Evolutionary conservation across 169 alveolate species (phyloP), one percentile per base, ranked within the genome.

Genomic region (Perkinsus marinus): DNA sequence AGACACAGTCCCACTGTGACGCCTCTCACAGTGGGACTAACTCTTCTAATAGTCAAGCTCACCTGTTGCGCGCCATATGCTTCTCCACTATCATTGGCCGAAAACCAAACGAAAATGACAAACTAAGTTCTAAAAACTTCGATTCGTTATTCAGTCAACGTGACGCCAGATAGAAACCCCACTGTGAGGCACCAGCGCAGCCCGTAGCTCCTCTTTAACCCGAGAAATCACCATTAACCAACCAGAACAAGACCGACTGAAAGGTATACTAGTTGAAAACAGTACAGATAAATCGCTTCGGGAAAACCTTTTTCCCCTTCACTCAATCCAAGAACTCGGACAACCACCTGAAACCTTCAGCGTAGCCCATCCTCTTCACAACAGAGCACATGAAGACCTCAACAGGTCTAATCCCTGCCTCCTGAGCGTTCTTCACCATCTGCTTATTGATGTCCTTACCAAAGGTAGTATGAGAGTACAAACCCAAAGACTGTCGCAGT

Each of bases 371-470:
- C 96, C 99, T 97, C 95, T 98, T 98, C 92, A 98, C 97, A 38
- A 99, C 99, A 90, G 99, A 97, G 96, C 99, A 98, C 99, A 99
- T 99, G 95, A 98, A 99, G 39, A 99, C 98, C 95, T 98, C 99
- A 68, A 98, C 98, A 10, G 99, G 99, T 92, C 99, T 97, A 6
- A 93, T 95, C 39, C 96, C 96, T 39, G 94, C 92, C 79, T 26
- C 90, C 39, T 68, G 30, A 37, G 89, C 94, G 43, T 90, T 89
- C 39, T 91, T 93, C 92, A 94, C 95, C 92, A 90, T 94, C 89
- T 93, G 95, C 92, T 94, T 93, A 68, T 92, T n/a, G 37, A 68
- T 96, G 68, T 97, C 98, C 92, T 97, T 96, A 39, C 98, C 98
- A 94, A 97, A 97, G 46, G 98, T 97, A 90, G 97, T 96, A 93